These are phyloP conservation scores for Avena insularis DNA, from an alignment of 176 grass and related monocot species.

Conservation along the genomic window DNA sequence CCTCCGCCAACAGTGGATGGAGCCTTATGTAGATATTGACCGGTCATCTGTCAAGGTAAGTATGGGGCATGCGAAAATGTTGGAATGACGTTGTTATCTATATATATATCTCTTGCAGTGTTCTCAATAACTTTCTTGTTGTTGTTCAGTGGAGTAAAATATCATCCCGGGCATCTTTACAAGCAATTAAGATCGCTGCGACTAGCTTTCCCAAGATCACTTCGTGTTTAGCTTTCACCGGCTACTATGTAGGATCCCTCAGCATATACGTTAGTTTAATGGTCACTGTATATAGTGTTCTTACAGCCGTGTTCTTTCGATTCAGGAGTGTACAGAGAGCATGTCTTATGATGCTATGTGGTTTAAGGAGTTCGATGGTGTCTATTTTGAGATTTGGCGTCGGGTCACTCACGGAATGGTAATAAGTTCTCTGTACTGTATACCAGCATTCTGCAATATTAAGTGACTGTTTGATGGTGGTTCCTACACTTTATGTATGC, in stretches of 20 bases:
- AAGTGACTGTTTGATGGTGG: not conserved
- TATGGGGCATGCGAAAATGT: not conserved
- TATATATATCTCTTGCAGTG: not conserved
- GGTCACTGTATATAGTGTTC: not conserved
- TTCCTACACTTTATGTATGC: not conserved
- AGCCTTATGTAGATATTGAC: not conserved
- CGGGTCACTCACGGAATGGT: not conserved
- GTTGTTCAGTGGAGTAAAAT: not conserved
- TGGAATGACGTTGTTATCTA: not conserved
- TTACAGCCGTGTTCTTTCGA: not conserved
- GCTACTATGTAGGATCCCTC: constrained; percentile 13
- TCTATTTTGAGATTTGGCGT: constrained; percentile 20
- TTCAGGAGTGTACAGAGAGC: constrained; percentile 12
- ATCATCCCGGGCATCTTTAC: not conserved
- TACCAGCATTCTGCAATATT: not conserved
- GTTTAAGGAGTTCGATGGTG: not conserved
- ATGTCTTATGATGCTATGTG: not conserved
- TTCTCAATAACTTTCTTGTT: not conserved
- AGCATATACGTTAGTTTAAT: too few relatives aligned
- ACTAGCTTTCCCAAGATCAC: not conserved
- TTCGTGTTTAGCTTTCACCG: not conserved
- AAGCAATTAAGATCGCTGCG: constrained; percentile 17
- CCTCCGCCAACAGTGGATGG: constrained; percentile 11
- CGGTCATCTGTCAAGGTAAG: not conserved
- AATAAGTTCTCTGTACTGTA: not conserved